Evolutionary conservation across 2,329 filamentous ascomycete species (phyloP).

Genomic region (Paecilomyces variotii): DNA sequence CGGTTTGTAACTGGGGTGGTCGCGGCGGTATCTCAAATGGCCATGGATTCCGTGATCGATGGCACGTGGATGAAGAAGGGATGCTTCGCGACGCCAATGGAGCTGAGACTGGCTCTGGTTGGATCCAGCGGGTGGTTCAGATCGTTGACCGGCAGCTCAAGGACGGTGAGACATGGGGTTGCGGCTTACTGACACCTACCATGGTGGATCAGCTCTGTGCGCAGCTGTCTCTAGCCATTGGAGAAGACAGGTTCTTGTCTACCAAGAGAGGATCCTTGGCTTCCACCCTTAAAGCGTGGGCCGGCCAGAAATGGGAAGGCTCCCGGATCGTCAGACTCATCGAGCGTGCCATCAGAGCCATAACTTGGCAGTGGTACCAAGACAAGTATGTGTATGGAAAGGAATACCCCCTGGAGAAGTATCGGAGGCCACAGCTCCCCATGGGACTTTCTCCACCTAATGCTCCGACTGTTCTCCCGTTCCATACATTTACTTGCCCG

Average conservation of each 20-base stretch:
- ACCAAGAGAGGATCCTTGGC: slow-evolving; percentile 22
- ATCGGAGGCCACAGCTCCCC: slow-evolving; percentile 67
- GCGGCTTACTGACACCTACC: slow-evolving; percentile 55
- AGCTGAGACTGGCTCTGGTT: slow-evolving; percentile 59
- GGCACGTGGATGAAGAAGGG: slow-evolving; percentile 83
- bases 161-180: slow-evolving; percentile 82
- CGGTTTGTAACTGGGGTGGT: slow-evolving; percentile 89
- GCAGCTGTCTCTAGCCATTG: slow-evolving; percentile 35
- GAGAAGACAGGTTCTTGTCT: slow-evolving; percentile 16
- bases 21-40: slow-evolving; percentile 77
- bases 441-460: slow-evolving; percentile 66
- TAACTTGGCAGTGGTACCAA: slow-evolving; percentile 80
- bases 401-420: slow-evolving; percentile 51
- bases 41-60: slow-evolving; percentile 68
- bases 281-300: slow-evolving; percentile 50
- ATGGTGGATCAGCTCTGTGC: slow-evolving; percentile 45
- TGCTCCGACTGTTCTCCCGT: slow-evolving; percentile 89
- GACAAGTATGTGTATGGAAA: slow-evolving; percentile 63
- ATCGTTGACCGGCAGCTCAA: slow-evolving; percentile 82
- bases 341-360: slow-evolving; percentile 71
- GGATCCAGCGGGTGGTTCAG: slow-evolving; percentile 82
- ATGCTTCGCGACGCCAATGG: slow-evolving; percentile 68
- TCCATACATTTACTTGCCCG: slow-evolving; percentile 95
- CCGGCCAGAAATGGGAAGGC: slow-evolving; percentile 76
- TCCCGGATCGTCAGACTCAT: slow-evolving; percentile 73